phyloP scores from a whole-genome alignment of 2,329 filamentous ascomycete genomes.

The Xylaria hypoxylon region DNA sequence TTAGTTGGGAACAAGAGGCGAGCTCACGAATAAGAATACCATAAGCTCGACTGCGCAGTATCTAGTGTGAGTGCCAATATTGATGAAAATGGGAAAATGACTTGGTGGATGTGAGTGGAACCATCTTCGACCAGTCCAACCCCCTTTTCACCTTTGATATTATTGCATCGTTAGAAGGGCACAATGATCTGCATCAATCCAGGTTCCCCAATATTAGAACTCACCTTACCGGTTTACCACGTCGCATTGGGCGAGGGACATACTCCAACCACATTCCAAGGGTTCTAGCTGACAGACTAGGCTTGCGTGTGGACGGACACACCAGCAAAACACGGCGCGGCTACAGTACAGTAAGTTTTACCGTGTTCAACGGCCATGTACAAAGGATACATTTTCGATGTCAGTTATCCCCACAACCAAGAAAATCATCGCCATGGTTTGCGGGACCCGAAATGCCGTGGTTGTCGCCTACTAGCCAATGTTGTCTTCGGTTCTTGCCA shows the following conservation, averaged over 20 bases:
- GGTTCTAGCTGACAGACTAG: constrained; percentile 21
- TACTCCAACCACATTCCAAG: constrained; percentile 26
- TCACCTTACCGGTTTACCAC: constrained; percentile 10
- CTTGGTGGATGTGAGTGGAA: constrained; percentile 11
- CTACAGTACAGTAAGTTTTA: constrained; percentile 7
- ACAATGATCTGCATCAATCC: constrained; percentile 21
- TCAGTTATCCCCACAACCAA: constrained; percentile 13
- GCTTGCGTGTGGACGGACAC: constrained; percentile 16
- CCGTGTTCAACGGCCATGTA: constrained; percentile 14
- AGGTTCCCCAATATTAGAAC: constrained; percentile 19
- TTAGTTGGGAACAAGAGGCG: not conserved
- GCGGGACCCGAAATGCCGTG: constrained; percentile 15
- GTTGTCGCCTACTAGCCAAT: constrained; percentile 15
- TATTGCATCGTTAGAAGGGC: constrained; percentile 13
- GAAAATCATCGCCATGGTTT: constrained; percentile 8
- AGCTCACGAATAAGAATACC: not conserved
- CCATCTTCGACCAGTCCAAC: constrained; percentile 16
- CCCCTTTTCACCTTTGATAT: constrained; percentile 10
- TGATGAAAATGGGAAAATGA: constrained; percentile 19
- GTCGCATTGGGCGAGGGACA: constrained; percentile 21
- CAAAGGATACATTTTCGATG: constrained; percentile 18
- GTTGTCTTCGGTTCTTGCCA: constrained; percentile 25
- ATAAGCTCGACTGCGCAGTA: constrained; percentile 4
- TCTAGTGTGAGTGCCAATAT: constrained; percentile 31
- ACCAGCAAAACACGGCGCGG: constrained; percentile 22